A percentile compares a stretch with the other conserved stretches of the same genome.
phyloP scores from a whole-genome alignment of 148 eudicot species.

The Persicaria maculosa region DNA sequence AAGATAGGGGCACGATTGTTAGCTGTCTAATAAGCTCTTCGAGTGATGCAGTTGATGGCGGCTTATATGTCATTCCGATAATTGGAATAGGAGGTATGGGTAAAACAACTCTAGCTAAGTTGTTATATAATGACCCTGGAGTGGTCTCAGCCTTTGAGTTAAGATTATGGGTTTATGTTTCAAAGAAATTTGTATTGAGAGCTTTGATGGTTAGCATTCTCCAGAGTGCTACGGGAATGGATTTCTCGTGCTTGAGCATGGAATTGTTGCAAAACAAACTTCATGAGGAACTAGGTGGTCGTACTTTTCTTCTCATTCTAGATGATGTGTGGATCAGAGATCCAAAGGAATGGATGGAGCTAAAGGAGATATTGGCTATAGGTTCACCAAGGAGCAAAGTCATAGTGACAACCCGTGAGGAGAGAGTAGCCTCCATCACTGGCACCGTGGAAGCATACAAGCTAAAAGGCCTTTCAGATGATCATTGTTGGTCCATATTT shows the following conservation, averaged over 20 bases:
- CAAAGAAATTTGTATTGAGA: background rate
- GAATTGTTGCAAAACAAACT: background rate
- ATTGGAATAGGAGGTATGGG: background rate
- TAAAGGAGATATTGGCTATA: background rate
- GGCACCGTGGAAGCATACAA: background rate
- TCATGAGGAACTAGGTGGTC: background rate
- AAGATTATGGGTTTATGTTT: background rate
- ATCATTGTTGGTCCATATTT: constrained; percentile 16
- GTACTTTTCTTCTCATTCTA: background rate
- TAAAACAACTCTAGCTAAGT: background rate
- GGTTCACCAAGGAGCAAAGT: constrained; percentile 16
- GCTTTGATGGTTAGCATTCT: background rate
- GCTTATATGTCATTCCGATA: background rate
- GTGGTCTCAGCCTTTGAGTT: background rate
- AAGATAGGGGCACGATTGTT: background rate
- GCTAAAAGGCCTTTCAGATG: constrained; percentile 11
- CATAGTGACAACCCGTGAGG: constrained; percentile 22
- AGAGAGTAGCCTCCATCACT: constrained; percentile 1
- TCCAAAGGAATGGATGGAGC: background rate
- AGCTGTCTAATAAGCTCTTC: background rate
- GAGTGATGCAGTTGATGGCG: background rate
- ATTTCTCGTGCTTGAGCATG: background rate
- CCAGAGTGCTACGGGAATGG: background rate
- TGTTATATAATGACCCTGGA: background rate
- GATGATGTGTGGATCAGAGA: background rate